A percentile compares a stretch with the other conserved stretches of the same genome.
Conservation (phyloP, 1,139 yeast genomes). For the Nadsonia commutata region DNA sequence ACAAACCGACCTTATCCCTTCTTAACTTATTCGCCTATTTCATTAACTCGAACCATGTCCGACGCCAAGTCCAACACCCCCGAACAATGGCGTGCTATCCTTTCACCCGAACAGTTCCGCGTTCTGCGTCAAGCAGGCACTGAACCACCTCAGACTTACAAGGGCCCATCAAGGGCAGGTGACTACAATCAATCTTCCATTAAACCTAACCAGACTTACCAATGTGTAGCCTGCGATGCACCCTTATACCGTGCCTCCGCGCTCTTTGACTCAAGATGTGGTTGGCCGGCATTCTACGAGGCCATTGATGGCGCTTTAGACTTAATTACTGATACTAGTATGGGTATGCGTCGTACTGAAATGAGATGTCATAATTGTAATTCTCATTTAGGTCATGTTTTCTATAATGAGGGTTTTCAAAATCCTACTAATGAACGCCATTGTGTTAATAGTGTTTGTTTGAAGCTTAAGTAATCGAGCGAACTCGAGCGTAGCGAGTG, state of each 20-base stretch:
- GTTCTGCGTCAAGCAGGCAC: conserved; percentile 73
- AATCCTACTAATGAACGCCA: conserved; percentile 90
- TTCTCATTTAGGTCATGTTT: conserved; percentile 90
- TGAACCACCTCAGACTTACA: conserved; percentile 52
- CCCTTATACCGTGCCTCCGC: conserved; percentile 70
- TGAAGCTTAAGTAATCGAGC: conserved; percentile 38
- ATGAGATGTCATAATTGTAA: conserved; percentile 83
- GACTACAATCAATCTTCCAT: conserved; percentile 40
- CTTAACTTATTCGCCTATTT: too few species aligned
- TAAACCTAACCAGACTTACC: conserved; percentile 42
- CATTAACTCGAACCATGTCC: too few species aligned
- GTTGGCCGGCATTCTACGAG: conserved; percentile 95
- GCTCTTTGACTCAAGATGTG: conserved; percentile 83
- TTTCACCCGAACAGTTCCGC: conserved; percentile 63
- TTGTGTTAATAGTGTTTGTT: conserved; percentile 78
- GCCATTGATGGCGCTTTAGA: conserved; percentile 71
- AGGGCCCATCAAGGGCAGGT: too few species aligned
- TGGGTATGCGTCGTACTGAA: conserved; percentile 75
- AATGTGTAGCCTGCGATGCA: conserved; percentile 71
- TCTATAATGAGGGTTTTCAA: conserved; percentile 83
- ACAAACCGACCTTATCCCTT: too few species aligned
- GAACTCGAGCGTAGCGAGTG: too few species aligned
- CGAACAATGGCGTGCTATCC: conserved; percentile 57
- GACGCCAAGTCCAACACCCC: too few species aligned
- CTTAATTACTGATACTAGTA: conserved; percentile 41